Evolutionary conservation across 345 rosid species (phyloP).

Genomic region (Gossypium anomalum): DNA sequence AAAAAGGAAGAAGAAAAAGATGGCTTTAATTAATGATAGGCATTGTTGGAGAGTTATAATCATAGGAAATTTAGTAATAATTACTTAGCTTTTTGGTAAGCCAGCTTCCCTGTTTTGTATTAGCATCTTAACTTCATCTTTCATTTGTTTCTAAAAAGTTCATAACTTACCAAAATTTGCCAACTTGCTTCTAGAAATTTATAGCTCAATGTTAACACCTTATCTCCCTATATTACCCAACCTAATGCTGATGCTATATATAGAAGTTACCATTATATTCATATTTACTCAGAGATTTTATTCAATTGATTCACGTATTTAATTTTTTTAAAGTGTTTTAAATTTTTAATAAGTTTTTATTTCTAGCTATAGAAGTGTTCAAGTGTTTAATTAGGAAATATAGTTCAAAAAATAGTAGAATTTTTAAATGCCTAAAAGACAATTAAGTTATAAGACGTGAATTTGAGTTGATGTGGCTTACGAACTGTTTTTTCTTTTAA

Average conservation of each 20-base stretch:
- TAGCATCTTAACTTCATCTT: background rate
- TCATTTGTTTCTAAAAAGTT: background rate
- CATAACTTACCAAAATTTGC: background rate
- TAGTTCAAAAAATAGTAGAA: no score
- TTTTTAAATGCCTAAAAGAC: no score
- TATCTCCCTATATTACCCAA: background rate
- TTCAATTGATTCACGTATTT: no score
- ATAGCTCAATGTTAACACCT: background rate
- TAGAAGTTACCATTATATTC: no score
- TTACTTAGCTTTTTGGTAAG: background rate
- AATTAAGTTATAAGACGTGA: no score
- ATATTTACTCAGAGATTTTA: no score
- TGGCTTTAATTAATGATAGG: background rate
- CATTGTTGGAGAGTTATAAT: background rate
- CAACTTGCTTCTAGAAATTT: conserved; percentile 4
- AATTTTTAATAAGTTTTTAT: no score
- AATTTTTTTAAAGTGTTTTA: no score
- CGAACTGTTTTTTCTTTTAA: no score
- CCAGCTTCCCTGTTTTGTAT: background rate
- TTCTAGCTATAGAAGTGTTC: no score
- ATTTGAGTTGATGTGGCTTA: no score
- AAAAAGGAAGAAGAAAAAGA: background rate
- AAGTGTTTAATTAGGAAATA: no score
- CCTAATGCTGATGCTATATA: background rate
- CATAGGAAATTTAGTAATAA: conserved; percentile 3